Base-by-base conservation (phyloP, 169 alveolate species). In the Plasmodium fragile region DNA sequence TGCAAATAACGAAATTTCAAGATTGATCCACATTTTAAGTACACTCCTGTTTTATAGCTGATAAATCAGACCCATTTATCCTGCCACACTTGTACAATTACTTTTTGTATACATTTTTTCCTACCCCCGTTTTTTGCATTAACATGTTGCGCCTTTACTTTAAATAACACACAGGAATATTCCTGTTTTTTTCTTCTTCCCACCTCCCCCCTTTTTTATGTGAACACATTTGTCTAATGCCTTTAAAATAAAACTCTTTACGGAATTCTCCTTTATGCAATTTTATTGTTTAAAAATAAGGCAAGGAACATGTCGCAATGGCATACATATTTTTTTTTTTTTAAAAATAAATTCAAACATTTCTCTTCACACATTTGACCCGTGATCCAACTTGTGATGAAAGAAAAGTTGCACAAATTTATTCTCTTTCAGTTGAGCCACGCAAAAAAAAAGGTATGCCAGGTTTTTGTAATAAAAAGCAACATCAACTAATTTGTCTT, bases 131-230 rank as follows among this genome's bases (percentile, higher is more conserved):
- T 16, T 49, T 49, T 65, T 65, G 75, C 25, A 65, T 28, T 65
- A 25, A 22, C 16, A 25, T 65, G 18, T 65, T 2, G 36, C 75
- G n/a, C 41, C 75, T 25, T 65, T 65, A 18, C 36, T 65, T 65
- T 65, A 22, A 65, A 65, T 22, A 65, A 65, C 36, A 65, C 30
- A 59, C 75, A 65, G 36, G 30, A 65, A 65, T 65, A 65, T 65
- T 65, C 75, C 39, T 65, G 41, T 3, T 22, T 65, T 11, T 25
- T 65, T 5, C 36, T 65, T 8, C 75, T 65, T 65, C 75, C 30
- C 36, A 65, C 75, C 39, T 28, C 75, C 75, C 75, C 75, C 32
- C 36, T 22, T 65, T 65, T 65, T 65, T 65, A 65, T 65, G 75
- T 65, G 30, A 65, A 65, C 75, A 65, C 36, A 28, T 65, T 28